phyloP scores from a whole-genome alignment of 2,329 filamentous ascomycete genomes.

The Fusarium subtropicale region DNA sequence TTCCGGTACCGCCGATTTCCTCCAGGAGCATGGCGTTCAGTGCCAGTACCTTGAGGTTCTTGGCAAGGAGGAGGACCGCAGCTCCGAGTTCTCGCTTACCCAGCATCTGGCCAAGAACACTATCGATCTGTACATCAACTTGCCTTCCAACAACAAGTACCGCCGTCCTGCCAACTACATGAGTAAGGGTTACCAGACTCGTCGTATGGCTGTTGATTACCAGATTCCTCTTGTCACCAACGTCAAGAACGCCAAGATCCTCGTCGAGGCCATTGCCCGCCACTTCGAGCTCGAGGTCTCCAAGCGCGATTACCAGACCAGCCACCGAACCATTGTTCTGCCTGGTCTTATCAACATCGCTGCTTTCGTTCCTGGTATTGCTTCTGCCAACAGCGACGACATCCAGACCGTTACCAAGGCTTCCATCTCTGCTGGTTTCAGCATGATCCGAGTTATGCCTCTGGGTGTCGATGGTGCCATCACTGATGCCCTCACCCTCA shows the following conservation, averaged over 20 bases:
- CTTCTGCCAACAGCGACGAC: conserved; percentile 72
- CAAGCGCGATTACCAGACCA: conserved; percentile 91
- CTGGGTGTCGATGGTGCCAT: conserved; percentile 78
- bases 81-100: conserved; percentile 95
- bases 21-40: conserved; percentile 90
- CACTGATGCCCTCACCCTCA: conserved; percentile 77
- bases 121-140: conserved; percentile 98
- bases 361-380: conserved; percentile 82
- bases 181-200: conserved; percentile 95
- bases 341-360: conserved; percentile 83
- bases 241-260: conserved; percentile 98
- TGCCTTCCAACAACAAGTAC: conserved; percentile 99
- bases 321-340: conserved; percentile 79
- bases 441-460: conserved; percentile 83
- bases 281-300: conserved; percentile 87
- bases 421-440: conserved; percentile 80
- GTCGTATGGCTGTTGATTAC: conserved; percentile 97
- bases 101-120: conserved; percentile 97
- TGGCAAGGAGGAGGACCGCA: conserved; percentile 82
- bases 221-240: conserved; percentile 98
- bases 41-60: conserved; percentile 95
- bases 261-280: conserved; percentile 92
- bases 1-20: conserved; percentile 94
- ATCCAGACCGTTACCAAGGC: conserved; percentile 77
- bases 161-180: conserved; percentile 97